phyloP scores from a whole-genome alignment of 495 filamentous ascomycete genomes.

The Pyronema omphalodes region DNA sequence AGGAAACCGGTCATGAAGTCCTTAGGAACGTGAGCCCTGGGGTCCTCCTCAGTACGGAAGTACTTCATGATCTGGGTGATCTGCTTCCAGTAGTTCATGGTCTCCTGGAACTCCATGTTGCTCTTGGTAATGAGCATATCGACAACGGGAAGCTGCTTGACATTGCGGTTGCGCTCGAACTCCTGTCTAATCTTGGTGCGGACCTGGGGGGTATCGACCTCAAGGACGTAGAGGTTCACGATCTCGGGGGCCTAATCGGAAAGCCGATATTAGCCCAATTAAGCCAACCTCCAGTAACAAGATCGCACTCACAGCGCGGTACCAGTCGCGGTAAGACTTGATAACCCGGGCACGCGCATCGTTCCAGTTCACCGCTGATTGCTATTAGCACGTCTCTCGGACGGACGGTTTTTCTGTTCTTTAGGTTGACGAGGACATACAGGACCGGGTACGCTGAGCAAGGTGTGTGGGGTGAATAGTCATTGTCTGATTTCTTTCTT shows the following conservation, averaged over 20 bases:
- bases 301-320: constrained; percentile 57
- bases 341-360: constrained; percentile 72
- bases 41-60: constrained; percentile 79
- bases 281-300: neutral
- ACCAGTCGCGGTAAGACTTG: constrained; percentile 78
- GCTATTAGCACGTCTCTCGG: constrained; percentile 8
- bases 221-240: constrained; percentile 85
- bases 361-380: constrained; percentile 60
- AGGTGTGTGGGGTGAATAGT: constrained; percentile 83
- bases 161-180: constrained; percentile 88
- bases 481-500: no score
- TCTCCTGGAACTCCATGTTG: constrained; percentile 92
- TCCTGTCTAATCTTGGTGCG: constrained; percentile 92
- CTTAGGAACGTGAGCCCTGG: constrained; percentile 53
- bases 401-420: neutral
- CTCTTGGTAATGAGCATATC: constrained; percentile 79
- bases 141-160: constrained; percentile 68
- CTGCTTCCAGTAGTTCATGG: constrained; percentile 98
- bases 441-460: constrained; percentile 72
- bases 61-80: constrained; percentile 84
- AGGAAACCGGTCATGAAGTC: constrained; percentile 88
- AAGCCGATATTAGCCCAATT: neutral
- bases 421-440: constrained; percentile 40
- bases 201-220: constrained; percentile 68
- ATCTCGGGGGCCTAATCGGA: constrained; percentile 68